These are phyloP conservation scores for Erythrobasidium hasegawianum DNA, from an alignment of 1,284 basidiomycete genomes.

Conservation along the genomic window DNA sequence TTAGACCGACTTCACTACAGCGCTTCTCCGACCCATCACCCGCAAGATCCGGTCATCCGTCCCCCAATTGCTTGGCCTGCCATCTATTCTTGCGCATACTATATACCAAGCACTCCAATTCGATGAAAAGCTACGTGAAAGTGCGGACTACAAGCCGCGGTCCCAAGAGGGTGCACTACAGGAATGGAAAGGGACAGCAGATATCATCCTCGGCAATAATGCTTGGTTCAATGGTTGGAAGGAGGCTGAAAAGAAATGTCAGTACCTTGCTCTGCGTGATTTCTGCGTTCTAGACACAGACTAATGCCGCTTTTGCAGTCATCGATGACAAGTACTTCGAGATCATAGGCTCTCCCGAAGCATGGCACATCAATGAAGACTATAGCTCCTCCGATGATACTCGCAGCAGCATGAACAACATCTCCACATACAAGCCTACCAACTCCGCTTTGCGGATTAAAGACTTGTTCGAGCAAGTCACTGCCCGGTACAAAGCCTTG, in stretches of 20 bases:
- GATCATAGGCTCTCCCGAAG: conserved; percentile 72
- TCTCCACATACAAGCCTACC: conserved; percentile 55
- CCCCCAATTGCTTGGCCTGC: conserved; percentile 68
- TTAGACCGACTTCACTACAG: conserved; percentile 55
- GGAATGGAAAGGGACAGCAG: conserved; percentile 71
- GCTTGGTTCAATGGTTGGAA: conserved; percentile 92
- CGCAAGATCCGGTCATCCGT: conserved; percentile 68
- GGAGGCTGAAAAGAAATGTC: conserved; percentile 79
- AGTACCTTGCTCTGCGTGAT: no score
- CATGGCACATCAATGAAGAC: conserved; percentile 72
- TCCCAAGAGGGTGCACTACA: conserved; percentile 43
- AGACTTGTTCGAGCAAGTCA: conserved; percentile 80
- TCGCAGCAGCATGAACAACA: conserved; percentile 46
- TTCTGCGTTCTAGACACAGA: no score
- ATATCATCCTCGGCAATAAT: conserved; percentile 71
- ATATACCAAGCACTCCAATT: conserved; percentile 88
- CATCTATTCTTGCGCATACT: conserved; percentile 86
- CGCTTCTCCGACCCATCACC: conserved; percentile 39
- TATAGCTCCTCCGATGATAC: conserved; percentile 50
- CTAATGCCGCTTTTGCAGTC: conserved; percentile 54
- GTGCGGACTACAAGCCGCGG: conserved; percentile 48
- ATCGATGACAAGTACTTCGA: conserved; percentile 74
- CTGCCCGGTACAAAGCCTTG: conserved; percentile 84
- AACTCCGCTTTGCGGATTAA: conserved; percentile 74
- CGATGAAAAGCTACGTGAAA: conserved; percentile 73